Evolutionary conservation across 495 filamentous ascomycete genomes (phyloP).

Genomic region (Neurospora sp.): DNA sequence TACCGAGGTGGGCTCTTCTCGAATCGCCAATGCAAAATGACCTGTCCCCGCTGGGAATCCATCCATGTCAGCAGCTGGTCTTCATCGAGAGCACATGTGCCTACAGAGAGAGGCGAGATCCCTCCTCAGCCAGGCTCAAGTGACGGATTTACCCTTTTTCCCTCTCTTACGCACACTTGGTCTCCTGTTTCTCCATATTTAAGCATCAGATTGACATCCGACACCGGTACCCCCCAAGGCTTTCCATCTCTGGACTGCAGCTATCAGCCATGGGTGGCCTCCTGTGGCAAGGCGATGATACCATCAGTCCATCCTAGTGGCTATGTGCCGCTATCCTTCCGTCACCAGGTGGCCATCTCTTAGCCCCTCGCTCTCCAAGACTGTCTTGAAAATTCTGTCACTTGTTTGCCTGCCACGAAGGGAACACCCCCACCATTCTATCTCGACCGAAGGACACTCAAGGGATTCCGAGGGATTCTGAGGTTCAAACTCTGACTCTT

Average conservation of each 20-base stretch:
- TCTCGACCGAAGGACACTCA: background rate
- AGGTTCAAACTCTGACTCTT: background rate
- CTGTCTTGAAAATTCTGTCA: background rate
- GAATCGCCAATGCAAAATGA: slow-evolving; percentile 2
- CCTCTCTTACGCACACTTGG: background rate
- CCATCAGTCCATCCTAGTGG: background rate
- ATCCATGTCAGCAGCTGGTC: background rate
- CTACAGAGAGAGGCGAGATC: background rate
- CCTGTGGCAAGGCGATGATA: background rate
- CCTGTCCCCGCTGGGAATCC: background rate
- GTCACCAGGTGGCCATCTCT: background rate
- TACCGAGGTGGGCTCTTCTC: background rate
- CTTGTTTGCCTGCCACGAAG: background rate
- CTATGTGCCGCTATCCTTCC: background rate
- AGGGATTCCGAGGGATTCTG: background rate
- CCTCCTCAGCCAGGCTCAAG: background rate
- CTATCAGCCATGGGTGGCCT: background rate
- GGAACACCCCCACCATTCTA: background rate
- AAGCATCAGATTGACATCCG: background rate
- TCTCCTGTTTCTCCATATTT: background rate
- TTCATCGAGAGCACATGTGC: background rate
- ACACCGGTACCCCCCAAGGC: background rate
- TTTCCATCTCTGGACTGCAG: background rate
- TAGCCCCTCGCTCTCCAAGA: background rate
- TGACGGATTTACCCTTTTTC: background rate